These are phyloP conservation scores for Schizosaccharomyces lindneri DNA, from an alignment of 805 yeast species.

Conservation along the genomic window DNA sequence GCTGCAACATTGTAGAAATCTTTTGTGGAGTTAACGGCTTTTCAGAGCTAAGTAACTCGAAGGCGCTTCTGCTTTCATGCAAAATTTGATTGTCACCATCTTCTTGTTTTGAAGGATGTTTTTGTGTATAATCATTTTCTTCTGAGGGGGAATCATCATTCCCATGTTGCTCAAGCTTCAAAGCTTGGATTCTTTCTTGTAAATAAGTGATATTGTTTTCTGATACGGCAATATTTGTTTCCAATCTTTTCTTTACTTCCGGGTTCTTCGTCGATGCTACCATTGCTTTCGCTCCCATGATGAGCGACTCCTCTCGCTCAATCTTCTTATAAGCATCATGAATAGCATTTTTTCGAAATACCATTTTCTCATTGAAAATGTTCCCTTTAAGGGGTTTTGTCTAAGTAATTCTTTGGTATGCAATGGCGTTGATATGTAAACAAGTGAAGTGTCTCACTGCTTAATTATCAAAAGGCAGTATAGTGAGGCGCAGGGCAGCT, in stretches of 20 bases:
- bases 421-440: no score
- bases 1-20: not conserved
- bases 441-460: no score
- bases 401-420: no score
- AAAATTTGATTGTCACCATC: not conserved
- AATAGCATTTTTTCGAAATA: constrained; percentile 16
- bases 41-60: not conserved
- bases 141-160: not conserved
- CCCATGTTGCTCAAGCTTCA: constrained; percentile 18
- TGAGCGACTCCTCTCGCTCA: constrained; percentile 67
- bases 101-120: not conserved
- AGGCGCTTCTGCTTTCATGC: not conserved
- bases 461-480: no score
- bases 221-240: constrained; percentile 72
- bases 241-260: constrained; percentile 72
- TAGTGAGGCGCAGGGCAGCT: no score
- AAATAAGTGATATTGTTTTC: constrained; percentile 75
- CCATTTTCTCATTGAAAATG: not conserved
- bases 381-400: not conserved
- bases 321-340: constrained; percentile 64
- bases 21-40: not conserved
- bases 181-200: constrained; percentile 44
- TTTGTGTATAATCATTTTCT: not conserved
- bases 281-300: constrained; percentile 64
- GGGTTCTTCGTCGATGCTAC: constrained; percentile 56